These are phyloP conservation scores for Mycena amicta DNA, from an alignment of 768 basidiomycete species.

Conservation along the genomic window DNA sequence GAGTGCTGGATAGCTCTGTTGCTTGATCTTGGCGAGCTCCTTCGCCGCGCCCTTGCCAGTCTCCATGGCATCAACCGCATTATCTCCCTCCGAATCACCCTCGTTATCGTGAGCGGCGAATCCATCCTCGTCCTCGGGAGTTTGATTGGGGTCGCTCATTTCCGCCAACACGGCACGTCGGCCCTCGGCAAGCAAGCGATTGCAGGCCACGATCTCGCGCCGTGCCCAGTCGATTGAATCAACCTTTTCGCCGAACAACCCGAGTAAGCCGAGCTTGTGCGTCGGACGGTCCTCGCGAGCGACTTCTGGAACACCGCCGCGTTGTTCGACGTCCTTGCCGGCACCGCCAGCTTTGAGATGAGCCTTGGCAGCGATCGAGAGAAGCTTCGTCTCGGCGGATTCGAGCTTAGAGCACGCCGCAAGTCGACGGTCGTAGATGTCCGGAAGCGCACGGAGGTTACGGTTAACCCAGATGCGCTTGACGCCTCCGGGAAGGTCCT, in stretches of 20 bases:
- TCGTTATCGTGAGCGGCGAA: slow-evolving; percentile 18
- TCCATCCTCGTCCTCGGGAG: slow-evolving; percentile 11
- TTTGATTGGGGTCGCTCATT: slow-evolving; percentile 20
- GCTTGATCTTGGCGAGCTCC: slow-evolving; percentile 19
- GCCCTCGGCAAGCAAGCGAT: slow-evolving; percentile 52
- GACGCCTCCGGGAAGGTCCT: slow-evolving; percentile 88
- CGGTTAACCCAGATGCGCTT: slow-evolving; percentile 91
- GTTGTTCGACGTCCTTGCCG: slow-evolving; percentile 32
- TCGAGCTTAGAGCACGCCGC: slow-evolving; percentile 81
- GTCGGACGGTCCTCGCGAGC: slow-evolving; percentile 76
- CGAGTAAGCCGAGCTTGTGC: slow-evolving; percentile 66
- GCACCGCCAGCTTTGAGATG: slow-evolving; percentile 58
- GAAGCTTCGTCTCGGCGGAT: slow-evolving; percentile 75
- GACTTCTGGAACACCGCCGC: slow-evolving; percentile 42
- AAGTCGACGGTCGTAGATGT: slow-evolving; percentile 75
- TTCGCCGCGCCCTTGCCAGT: slow-evolving; percentile 31
- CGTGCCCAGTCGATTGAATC: slow-evolving; percentile 93
- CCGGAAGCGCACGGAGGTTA: slow-evolving; percentile 85
- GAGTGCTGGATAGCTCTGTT: slow-evolving; percentile 54
- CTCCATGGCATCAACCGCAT: slow-evolving; percentile 27
- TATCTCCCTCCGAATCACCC: slow-evolving; percentile 15
- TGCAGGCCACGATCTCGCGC: slow-evolving; percentile 66
- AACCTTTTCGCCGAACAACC: slow-evolving; percentile 81
- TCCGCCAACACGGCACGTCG: slow-evolving; percentile 37
- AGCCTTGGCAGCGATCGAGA: slow-evolving; percentile 78